These are phyloP conservation scores for Cadophora gregata DNA, from an alignment of 2,329 filamentous ascomycete genomes.

Conservation along the genomic window DNA sequence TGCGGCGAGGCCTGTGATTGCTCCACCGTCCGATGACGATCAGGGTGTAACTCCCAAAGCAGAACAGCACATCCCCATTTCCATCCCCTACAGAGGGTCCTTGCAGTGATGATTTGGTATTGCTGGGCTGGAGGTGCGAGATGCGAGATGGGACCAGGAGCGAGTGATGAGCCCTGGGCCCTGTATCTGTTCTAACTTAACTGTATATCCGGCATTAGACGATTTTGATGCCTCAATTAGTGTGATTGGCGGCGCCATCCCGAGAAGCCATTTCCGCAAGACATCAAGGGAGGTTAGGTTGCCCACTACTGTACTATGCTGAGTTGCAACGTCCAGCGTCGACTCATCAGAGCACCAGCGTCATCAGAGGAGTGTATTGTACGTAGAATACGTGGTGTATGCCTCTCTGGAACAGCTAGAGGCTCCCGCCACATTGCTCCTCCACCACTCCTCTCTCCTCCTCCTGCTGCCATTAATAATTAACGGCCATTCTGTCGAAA, in stretches of 20 bases:
- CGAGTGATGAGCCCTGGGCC: conserved; percentile 5
- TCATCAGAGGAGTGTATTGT: background rate
- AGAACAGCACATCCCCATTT: background rate
- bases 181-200: background rate
- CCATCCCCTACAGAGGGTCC: background rate
- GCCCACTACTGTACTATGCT: background rate
- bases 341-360: conserved; percentile 5
- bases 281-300: background rate
- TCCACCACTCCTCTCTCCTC: background rate
- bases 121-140: background rate
- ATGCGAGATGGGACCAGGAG: background rate
- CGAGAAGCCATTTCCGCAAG: conserved; percentile 18
- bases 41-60: conserved; percentile 12
- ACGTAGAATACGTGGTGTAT: background rate
- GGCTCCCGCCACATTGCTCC: too few relatives aligned
- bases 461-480: background rate
- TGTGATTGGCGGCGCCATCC: conserved; percentile 19
- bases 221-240: conserved; percentile 18
- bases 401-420: background rate
- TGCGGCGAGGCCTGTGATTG: conserved; percentile 21
- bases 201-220: conserved; percentile 17
- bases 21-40: conserved; percentile 11
- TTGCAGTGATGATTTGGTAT: conserved; percentile 20
- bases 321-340: background rate
- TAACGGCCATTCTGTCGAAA: conserved; percentile 12